phyloP scores from a whole-genome alignment of 1,284 basidiomycete species.

The Amylostereum chailletii region DNA sequence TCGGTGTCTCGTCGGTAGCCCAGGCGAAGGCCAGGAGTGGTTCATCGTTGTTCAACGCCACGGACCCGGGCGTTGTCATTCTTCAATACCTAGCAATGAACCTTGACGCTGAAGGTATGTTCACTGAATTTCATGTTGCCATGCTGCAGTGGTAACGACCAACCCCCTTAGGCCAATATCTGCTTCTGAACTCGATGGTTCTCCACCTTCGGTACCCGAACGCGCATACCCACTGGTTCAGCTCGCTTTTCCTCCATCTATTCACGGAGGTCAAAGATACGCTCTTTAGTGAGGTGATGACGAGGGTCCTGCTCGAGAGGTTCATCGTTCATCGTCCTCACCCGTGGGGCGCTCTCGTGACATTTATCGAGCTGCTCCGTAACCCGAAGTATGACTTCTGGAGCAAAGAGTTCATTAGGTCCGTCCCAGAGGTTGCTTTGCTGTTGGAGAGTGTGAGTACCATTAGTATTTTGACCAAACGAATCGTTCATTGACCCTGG shows the following conservation, averaged over 20 bases:
- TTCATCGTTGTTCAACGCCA: conserved; percentile 69
- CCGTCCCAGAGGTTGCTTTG: conserved; percentile 74
- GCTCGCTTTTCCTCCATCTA: conserved; percentile 78
- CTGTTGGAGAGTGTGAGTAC: conserved; percentile 70
- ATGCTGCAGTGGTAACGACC: conserved; percentile 4
- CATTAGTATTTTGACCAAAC: conserved; percentile 1
- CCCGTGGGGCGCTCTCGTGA: conserved; percentile 93
- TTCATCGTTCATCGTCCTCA: conserved; percentile 92
- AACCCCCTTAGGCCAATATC: conserved; percentile 69
- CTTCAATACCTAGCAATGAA: conserved; percentile 77
- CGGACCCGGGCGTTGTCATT: conserved; percentile 76
- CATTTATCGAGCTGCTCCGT: conserved; percentile 86
- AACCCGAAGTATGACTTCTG: conserved; percentile 83
- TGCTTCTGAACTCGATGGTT: conserved; percentile 84
- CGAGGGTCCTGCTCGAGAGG: conserved; percentile 86
- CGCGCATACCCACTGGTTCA: conserved; percentile 97
- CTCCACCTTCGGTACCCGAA: conserved; percentile 94
- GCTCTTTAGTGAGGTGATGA: conserved; percentile 83
- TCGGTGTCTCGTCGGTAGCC: conserved; percentile 83
- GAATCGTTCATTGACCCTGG: not conserved
- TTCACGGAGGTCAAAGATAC: conserved; percentile 74
- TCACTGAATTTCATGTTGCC: not conserved
- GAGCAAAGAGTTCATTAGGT: conserved; percentile 74
- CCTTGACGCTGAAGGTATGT: conserved; percentile 82
- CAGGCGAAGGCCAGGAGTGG: conserved; percentile 78